A percentile compares a stretch with the other conserved stretches of the same genome.
phyloP scores from a whole-genome alignment of 768 basidiomycete genomes.

The Phaffia australis region DNA sequence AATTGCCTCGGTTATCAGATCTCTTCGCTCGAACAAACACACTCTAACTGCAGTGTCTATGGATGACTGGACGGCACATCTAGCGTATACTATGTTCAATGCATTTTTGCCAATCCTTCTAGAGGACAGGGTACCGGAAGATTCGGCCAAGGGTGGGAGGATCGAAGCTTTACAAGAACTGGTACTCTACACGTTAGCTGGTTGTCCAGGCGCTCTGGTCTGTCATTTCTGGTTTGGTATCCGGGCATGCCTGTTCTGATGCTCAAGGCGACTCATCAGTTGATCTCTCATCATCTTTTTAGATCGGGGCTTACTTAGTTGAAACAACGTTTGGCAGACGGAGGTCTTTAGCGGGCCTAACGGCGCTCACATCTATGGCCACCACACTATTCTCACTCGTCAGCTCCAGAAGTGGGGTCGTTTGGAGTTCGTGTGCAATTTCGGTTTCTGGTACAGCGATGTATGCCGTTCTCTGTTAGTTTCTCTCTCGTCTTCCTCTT shows the following conservation, averaged over 20 bases:
- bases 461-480: slow-evolving; percentile 23
- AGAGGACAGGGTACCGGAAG: slow-evolving; percentile 46
- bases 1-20: background rate
- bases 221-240: slow-evolving; percentile 32
- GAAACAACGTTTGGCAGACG: slow-evolving; percentile 54
- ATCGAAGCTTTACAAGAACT: slow-evolving; percentile 65
- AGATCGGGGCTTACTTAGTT: slow-evolving; percentile 80
- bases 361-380: slow-evolving; percentile 53
- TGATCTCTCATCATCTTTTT: slow-evolving; percentile 27
- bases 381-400: slow-evolving; percentile 60
- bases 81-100: slow-evolving; percentile 86
- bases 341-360: slow-evolving; percentile 50
- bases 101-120: slow-evolving; percentile 78
- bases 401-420: slow-evolving; percentile 49
- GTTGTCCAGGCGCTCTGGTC: slow-evolving; percentile 73
- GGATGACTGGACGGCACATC: background rate
- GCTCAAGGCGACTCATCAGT: background rate
- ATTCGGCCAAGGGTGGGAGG: slow-evolving; percentile 38
- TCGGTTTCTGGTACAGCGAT: slow-evolving; percentile 62
- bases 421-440: slow-evolving; percentile 62
- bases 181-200: slow-evolving; percentile 71
- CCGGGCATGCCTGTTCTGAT: background rate
- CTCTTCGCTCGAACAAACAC: background rate
- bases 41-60: background rate
- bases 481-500: background rate